A percentile compares a stretch with the other conserved stretches of the same genome.
phyloP scores from a whole-genome alignment of 1,284 basidiomycete genomes.

The Irpex sp. region DNA sequence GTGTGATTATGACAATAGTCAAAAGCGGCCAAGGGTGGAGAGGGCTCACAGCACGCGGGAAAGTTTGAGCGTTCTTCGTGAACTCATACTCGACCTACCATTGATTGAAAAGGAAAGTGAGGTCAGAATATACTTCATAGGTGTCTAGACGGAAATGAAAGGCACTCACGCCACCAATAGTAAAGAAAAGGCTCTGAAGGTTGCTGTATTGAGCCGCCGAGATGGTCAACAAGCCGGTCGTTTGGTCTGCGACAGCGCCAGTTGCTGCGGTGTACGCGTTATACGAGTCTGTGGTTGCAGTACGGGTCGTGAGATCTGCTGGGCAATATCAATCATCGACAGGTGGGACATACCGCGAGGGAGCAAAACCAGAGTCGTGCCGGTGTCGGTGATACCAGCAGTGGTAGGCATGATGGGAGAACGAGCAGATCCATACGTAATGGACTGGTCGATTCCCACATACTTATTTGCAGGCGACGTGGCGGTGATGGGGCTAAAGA shows the following conservation, averaged over 20 bases:
- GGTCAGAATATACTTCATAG: not conserved
- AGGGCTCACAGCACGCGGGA: too few relatives aligned
- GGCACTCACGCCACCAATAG: slow-evolving; percentile 35
- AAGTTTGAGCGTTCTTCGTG: too few relatives aligned
- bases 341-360: slow-evolving; percentile 10
- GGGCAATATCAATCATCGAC: not conserved
- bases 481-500: slow-evolving; percentile 12
- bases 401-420: slow-evolving; percentile 6
- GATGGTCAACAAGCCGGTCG: slow-evolving; percentile 52
- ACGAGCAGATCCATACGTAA: slow-evolving; percentile 12
- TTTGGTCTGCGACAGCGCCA: slow-evolving; percentile 42
- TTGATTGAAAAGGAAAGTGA: not conserved
- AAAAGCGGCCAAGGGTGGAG: not conserved
- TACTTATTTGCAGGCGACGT: slow-evolving; percentile 31
- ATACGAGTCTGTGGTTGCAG: slow-evolving; percentile 44
- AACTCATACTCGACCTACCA: too few relatives aligned
- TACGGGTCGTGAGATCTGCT: not conserved
- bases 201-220: slow-evolving; percentile 44
- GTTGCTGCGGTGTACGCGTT: slow-evolving; percentile 44
- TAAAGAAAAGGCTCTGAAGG: slow-evolving; percentile 52
- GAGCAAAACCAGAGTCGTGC: slow-evolving; percentile 17
- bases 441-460: slow-evolving; percentile 17
- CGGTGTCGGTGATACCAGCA: slow-evolving; percentile 17
- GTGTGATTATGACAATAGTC: too few relatives aligned
- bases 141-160: slow-evolving; percentile 12